Evolutionary conservation across 1,284 basidiomycete genomes (phyloP).

Genomic region (Ceratobasidium sp.): DNA sequence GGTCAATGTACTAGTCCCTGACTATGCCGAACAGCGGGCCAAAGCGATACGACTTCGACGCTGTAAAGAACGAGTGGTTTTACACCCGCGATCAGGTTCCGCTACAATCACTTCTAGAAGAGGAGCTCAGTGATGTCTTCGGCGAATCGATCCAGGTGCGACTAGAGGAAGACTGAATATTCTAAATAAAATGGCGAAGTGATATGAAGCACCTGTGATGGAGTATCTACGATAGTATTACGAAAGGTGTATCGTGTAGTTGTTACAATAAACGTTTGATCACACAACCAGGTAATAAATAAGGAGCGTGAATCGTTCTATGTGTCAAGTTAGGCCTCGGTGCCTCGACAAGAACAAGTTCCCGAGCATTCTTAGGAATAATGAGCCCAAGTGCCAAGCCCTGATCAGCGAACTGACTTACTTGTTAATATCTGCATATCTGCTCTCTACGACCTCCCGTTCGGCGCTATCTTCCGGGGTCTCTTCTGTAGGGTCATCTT

Average conservation of each 20-base stretch:
- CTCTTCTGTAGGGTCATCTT: constrained; percentile 44
- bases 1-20: background rate
- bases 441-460: constrained; percentile 8
- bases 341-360: constrained; percentile 68
- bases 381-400: background rate
- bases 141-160: constrained; percentile 43
- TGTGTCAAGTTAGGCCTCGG: constrained; percentile 42
- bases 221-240: background rate
- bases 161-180: constrained; percentile 48
- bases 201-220: too few species aligned
- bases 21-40: constrained; percentile 69
- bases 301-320: background rate
- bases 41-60: constrained; percentile 82
- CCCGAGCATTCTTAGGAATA: constrained; percentile 56
- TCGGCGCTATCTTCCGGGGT: constrained; percentile 21
- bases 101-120: constrained; percentile 71
- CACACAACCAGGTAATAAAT: background rate
- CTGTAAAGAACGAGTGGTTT: constrained; percentile 69
- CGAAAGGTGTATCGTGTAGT: background rate
- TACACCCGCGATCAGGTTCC: constrained; percentile 74
- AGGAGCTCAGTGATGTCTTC: constrained; percentile 59
- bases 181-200: too few species aligned
- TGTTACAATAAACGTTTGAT: background rate
- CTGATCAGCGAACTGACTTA: background rate
- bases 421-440: constrained; percentile 34